Evolutionary conservation across 139 green algal species (phyloP), one percentile per base, ranked within the genome.

Genomic region (Micractinium sp.): DNA sequence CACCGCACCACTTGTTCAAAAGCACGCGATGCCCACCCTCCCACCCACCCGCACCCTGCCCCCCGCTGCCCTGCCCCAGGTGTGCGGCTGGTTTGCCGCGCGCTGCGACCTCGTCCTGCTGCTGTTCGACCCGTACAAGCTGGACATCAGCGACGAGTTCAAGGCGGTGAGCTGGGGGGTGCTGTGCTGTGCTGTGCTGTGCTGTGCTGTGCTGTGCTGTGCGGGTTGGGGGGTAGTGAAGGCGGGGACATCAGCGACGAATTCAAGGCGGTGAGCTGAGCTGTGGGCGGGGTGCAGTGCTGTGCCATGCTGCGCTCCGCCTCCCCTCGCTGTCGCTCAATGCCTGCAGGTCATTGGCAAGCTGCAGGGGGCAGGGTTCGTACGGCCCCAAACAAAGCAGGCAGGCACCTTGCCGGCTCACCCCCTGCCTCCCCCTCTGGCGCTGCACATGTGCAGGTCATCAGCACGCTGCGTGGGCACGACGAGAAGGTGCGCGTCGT

Each of bases 61-160:
- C 0, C 81, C 81, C 53, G 31, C 53, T 71, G 63, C n/a, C 56
- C 2, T 14, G 53, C 56, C 33, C 7, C 81, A 97, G 53, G 96
- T 99, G 31, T 97, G 94, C 90, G 93, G 95, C 92, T 98, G 95
- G 96, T 99, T 99, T 92, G 98, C 98, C 3, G 91, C 93, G 27
- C 95, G 98, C 61, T 97, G 93, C 91, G 98, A 99, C 92, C 92
- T 99, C 90, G 98, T 99, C 86, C 95, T 99, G 83, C 94, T 99
- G 90, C 95, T 99, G 18, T 99, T 99, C 91, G 98, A 99, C 92
- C 97, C 98, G 53, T 95, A 98, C 95, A 99, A 99, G 96, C 92
- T 98, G 66, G 94, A 95, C 85, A 98, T 99, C 93, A 95, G 84
- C 56, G 98, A 99, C 89, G 98, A 99, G 93, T 99, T 99, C 92